phyloP scores from a whole-genome alignment of 2,329 filamentous ascomycete species.

The Monilinia aucupariae region DNA sequence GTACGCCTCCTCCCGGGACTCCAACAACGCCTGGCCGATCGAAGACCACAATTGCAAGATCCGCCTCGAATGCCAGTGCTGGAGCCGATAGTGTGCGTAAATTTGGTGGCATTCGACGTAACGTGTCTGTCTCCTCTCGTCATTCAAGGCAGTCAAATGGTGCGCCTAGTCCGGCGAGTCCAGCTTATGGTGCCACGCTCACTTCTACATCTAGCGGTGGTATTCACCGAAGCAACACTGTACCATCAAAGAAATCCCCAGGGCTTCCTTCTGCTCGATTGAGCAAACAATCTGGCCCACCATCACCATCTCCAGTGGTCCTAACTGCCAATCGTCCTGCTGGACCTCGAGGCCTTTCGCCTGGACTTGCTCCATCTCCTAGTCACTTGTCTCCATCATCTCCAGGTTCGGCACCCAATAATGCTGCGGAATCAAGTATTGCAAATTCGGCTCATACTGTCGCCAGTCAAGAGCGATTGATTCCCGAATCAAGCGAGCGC shows the following conservation, averaged over 20 bases:
- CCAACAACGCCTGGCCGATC: slow-evolving; percentile 47
- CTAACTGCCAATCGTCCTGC: slow-evolving; percentile 18
- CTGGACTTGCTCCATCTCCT: slow-evolving; percentile 20
- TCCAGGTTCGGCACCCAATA: slow-evolving; percentile 22
- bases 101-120: slow-evolving; percentile 73
- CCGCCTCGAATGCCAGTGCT: slow-evolving; percentile 81
- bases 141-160: slow-evolving; percentile 72
- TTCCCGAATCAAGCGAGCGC: slow-evolving; percentile 32
- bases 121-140: slow-evolving; percentile 88
- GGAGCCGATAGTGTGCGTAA: slow-evolving; percentile 81
- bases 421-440: slow-evolving; percentile 24
- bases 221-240: slow-evolving; percentile 79
- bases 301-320: slow-evolving; percentile 37
- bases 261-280: slow-evolving; percentile 64
- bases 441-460: slow-evolving; percentile 25
- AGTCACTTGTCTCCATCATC: slow-evolving; percentile 26
- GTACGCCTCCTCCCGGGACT: slow-evolving; percentile 47
- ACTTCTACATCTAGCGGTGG: slow-evolving; percentile 51
- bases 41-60: slow-evolving; percentile 61
- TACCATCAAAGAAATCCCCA: slow-evolving; percentile 86
- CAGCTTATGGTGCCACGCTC: slow-evolving; percentile 49
- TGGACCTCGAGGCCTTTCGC: slow-evolving; percentile 26
- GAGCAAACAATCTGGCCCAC: slow-evolving; percentile 49
- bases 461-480: slow-evolving; percentile 46
- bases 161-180: slow-evolving; percentile 63